Evolutionary conservation across 345 rosid genomes (phyloP).

Genomic region (Eucalyptus curtisii): DNA sequence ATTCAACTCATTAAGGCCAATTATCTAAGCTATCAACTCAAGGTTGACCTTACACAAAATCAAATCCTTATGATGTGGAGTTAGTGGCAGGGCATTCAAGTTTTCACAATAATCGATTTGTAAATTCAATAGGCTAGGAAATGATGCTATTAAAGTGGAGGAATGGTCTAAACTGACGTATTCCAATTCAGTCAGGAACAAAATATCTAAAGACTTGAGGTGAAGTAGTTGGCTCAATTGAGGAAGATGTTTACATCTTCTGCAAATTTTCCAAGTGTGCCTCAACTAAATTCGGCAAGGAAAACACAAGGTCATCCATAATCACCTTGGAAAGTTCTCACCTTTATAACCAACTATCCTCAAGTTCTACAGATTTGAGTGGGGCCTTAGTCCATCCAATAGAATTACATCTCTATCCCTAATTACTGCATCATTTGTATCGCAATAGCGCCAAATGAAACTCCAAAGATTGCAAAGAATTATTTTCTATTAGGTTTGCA

Average conservation of each 20-base stretch:
- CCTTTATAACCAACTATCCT: not conserved
- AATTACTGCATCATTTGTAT: too few relatives aligned
- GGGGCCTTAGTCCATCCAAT: not conserved
- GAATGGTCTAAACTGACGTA: not conserved
- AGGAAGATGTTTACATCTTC: slow-evolving; percentile 2
- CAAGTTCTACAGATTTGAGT: not conserved
- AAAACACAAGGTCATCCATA: not conserved
- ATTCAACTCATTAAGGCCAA: slow-evolving; percentile 7
- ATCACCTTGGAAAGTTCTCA: not conserved
- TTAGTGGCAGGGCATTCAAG: not conserved
- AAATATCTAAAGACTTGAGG: slow-evolving; percentile 2
- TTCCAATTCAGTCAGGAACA: not conserved
- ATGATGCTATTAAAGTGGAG: not conserved
- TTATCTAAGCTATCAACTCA: not conserved
- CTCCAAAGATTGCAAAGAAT: not conserved
- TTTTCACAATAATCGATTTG: not conserved
- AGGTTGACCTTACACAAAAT: not conserved
- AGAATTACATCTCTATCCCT: not conserved
- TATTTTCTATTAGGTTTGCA: not conserved
- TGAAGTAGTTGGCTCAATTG: slow-evolving; percentile 5
- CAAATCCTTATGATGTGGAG: not conserved
- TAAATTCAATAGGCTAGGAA: not conserved
- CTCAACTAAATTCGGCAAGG: slow-evolving; percentile 1
- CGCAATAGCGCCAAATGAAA: not conserved
- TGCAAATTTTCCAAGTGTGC: not conserved